phyloP scores from a whole-genome alignment of 2,329 filamentous ascomycete genomes.

The Colletotrichum sp. region DNA sequence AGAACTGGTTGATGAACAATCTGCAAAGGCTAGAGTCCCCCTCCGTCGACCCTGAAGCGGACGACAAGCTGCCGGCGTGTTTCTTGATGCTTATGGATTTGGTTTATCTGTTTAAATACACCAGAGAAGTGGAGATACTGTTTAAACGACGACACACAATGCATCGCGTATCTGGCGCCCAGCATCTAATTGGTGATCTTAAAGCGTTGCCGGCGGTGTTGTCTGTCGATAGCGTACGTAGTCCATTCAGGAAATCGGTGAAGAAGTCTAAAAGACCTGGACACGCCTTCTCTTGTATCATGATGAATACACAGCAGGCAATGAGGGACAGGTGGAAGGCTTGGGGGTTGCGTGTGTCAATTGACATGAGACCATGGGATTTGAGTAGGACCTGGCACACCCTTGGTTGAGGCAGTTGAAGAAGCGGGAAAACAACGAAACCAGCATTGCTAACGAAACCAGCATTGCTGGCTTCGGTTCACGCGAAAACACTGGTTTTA shows the following conservation, averaged over 20 bases:
- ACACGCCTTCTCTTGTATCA: fast-evolving
- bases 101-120: not conserved
- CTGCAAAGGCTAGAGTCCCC: not conserved
- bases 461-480: not conserved
- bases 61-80: not conserved
- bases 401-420: not conserved
- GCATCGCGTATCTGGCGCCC: fast-evolving
- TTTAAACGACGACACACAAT: no score
- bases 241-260: no score
- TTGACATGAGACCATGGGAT: not conserved
- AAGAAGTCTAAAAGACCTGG: not conserved
- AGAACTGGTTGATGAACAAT: not conserved
- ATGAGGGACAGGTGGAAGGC: not conserved
- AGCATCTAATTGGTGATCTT: not conserved
- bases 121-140: not conserved
- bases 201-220: not conserved
- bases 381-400: not conserved
- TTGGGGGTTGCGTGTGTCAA: not conserved
- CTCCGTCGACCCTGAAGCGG: not conserved
- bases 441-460: no score
- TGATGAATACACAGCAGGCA: not conserved
- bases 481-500: fast-evolving
- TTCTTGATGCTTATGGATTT: not conserved
- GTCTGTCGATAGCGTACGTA: not conserved
- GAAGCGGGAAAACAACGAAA: no score